phyloP scores from a whole-genome alignment of 352 stramenopile species.

The Globisporangium sylvaticum region DNA sequence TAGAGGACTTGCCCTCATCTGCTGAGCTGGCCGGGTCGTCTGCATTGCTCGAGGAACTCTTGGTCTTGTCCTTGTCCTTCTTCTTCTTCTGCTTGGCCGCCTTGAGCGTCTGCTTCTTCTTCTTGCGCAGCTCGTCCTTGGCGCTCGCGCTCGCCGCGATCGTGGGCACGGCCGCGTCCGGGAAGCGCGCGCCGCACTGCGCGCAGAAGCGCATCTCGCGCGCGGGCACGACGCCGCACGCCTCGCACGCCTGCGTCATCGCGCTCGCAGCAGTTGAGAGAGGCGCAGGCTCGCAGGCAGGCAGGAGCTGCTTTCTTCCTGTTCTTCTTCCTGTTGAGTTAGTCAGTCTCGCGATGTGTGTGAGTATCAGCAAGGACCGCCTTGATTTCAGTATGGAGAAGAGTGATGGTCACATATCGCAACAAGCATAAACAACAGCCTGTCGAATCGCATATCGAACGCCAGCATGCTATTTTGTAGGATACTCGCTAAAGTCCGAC shows the following conservation, averaged over 20 bases:
- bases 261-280: neutral
- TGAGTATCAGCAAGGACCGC: neutral
- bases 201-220: conserved; percentile 41
- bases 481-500: neutral
- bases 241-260: conserved; percentile 34
- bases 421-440: neutral
- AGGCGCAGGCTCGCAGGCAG: neutral
- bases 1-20: neutral
- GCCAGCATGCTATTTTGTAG: neutral
- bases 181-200: conserved; percentile 43
- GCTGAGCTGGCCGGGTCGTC: conserved; percentile 9
- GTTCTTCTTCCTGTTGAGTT: neutral
- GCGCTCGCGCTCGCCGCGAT: conserved; percentile 5
- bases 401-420: neutral
- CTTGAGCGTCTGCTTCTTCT: conserved; percentile 7
- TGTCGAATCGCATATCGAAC: neutral
- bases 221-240: conserved; percentile 29
- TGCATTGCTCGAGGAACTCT: conserved; percentile 25
- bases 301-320: neutral
- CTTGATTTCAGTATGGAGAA: neutral
- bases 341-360: neutral
- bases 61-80: conserved; percentile 9
- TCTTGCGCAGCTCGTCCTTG: conserved; percentile 21
- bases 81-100: conserved; percentile 16
- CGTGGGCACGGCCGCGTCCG: conserved; percentile 4